Evolutionary conservation across 306 rosid species (phyloP).

Genomic region (Cucurbita pepo): DNA sequence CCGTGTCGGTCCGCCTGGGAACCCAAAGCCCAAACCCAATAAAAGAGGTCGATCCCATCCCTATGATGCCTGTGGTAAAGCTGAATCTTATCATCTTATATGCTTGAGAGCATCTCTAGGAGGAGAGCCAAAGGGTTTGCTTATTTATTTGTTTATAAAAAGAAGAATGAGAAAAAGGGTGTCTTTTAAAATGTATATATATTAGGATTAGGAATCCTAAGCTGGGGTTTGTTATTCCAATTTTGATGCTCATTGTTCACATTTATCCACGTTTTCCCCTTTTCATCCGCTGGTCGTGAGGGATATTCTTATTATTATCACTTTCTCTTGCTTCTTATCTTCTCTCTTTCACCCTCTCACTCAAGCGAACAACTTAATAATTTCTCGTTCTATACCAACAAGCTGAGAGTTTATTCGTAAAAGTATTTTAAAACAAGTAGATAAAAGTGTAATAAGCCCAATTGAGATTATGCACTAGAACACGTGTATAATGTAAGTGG

Average conservation of each 20-base stretch:
- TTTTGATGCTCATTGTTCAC: conserved; percentile 5
- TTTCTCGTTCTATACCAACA: too few species aligned
- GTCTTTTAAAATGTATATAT: background rate
- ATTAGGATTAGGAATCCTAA: background rate
- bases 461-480: too few species aligned
- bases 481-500: too few species aligned
- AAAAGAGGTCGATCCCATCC: background rate
- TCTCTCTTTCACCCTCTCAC: background rate
- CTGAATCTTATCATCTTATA: background rate
- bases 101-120: background rate
- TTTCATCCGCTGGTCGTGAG: background rate
- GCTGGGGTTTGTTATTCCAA: background rate
- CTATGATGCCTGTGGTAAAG: background rate
- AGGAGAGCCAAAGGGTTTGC: background rate
- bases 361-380: too few species aligned
- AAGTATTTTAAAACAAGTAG: too few species aligned
- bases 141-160: too few species aligned
- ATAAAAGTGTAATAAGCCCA: too few species aligned
- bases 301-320: background rate
- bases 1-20: background rate
- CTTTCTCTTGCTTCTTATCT: background rate
- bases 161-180: too few species aligned
- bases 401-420: too few species aligned
- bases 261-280: background rate
- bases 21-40: background rate